Conservation (phyloP, 805 yeast species). For the Suhomyces kilbournensis region DNA sequence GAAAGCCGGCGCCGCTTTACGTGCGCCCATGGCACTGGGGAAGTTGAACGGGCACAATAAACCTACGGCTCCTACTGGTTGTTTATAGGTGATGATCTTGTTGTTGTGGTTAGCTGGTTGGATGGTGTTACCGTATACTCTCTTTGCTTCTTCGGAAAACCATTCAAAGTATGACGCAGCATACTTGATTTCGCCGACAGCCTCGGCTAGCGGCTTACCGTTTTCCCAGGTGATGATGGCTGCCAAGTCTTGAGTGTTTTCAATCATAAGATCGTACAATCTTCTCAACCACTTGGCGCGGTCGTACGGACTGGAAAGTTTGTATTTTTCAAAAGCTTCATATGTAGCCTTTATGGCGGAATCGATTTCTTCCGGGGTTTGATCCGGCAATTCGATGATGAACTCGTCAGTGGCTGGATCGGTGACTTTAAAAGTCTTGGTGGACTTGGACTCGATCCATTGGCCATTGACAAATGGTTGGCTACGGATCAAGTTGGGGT, state of each 20-base stretch:
- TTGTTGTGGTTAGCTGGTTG: constrained; percentile 52
- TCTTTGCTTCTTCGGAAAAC: constrained; percentile 54
- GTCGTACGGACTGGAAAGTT: constrained; percentile 47
- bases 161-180: constrained; percentile 51
- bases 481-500: constrained; percentile 30
- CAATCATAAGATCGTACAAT: constrained; percentile 49
- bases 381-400: constrained; percentile 43
- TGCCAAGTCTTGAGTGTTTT: constrained; percentile 56
- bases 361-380: constrained; percentile 40
- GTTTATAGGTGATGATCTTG: constrained; percentile 52
- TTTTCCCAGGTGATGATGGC: constrained; percentile 57
- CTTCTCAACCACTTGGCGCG: constrained; percentile 52
- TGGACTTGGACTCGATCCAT: constrained; percentile 37
- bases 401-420: constrained; percentile 42
- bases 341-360: constrained; percentile 47
- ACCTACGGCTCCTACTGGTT: constrained; percentile 65
- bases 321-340: constrained; percentile 45
- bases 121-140: constrained; percentile 54
- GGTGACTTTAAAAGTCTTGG: constrained; percentile 34
- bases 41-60: constrained; percentile 67
- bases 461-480: constrained; percentile 39
- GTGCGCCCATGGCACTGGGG: constrained; percentile 65
- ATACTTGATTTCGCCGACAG: constrained; percentile 54
- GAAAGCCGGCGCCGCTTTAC: constrained; percentile 62
- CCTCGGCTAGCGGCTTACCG: constrained; percentile 55